Evolutionary conservation across 345 rosid species (phyloP), one percentile per base, ranked within the genome.

Genomic region (Turnera subulata): DNA sequence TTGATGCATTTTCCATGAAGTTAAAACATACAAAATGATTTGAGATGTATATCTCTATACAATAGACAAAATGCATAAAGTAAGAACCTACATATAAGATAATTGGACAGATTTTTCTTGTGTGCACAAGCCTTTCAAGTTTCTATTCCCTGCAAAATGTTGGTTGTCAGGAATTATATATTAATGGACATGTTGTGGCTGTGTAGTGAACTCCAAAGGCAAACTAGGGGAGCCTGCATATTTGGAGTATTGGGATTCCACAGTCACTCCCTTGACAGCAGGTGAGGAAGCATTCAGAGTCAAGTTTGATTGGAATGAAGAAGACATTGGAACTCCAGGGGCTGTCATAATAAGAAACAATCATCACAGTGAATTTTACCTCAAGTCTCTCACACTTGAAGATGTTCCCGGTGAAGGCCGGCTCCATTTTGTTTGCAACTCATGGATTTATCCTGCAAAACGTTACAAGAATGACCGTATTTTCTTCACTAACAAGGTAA

Each of bases 371-470:
- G 86, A 87, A 73, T 87, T 91, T 55, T 78, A 69, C 58, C 93
- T 91, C 71, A 80, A 72, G 71, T 77, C 84, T n/a, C 61, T 85
- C 59, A 87, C 88, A 0, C 84, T 91, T 23, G 96, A 87, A 63
- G 75, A 82, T 20, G 81, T 80, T 46, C 96, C 93, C 1, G 88
- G 82, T 46, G 77, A 83, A 39, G 93, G 84, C 10, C 66, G 58
- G 48, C 51, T 91, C 57, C 96, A 85, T 58, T 91, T 85, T 67
- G 59, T 82, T 29, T 91, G 97, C 67, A 84, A 87, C 61, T 91
- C 97, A 4, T 91, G 96, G 97, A 80, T 91, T 64, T 91, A 84
- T 51, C 97, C 97, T 26, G 67, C 78, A 10, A 63, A 86, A 5
- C 24, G 23, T 19, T 75, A 86, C 55, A 33, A 73, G 1, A 71